Evolutionary conservation across 148 eudicot genomes (phyloP).

Genomic region (Spergularia marina): DNA sequence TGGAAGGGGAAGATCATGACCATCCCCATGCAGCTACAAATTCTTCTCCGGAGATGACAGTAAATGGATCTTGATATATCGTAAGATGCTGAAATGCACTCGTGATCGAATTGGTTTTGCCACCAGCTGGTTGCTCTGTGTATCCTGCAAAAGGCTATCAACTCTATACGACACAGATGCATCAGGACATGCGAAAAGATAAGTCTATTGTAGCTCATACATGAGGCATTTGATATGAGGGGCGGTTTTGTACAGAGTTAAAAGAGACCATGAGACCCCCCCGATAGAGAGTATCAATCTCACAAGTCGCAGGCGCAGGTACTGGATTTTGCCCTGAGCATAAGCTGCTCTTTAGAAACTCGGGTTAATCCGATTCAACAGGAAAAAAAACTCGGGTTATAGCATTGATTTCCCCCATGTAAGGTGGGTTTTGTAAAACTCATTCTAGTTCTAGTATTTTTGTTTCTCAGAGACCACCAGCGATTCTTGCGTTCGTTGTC

Average conservation of each 20-base stretch:
- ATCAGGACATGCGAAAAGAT: neutral
- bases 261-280: conserved; percentile 10
- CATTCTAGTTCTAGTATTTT: conserved; percentile 12
- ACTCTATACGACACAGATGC: neutral
- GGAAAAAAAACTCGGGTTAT: conserved; percentile 14
- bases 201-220: conserved; percentile 13
- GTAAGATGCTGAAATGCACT: neutral
- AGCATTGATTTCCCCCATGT: conserved; percentile 15
- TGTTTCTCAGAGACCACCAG: conserved; percentile 2
- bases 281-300: conserved; percentile 16
- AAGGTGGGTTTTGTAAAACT: conserved; percentile 22
- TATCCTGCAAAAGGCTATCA: neutral
- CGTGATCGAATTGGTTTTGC: neutral
- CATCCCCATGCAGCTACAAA: conserved; percentile 38
- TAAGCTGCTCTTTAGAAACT: conserved; percentile 19
- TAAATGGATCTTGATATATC: conserved; percentile 56
- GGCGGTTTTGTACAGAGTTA: conserved; percentile 32
- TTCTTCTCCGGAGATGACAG: conserved; percentile 64
- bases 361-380: conserved; percentile 6
- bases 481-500: neutral
- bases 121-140: neutral
- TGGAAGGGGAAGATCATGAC: conserved; percentile 48
- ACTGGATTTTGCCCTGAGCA: conserved; percentile 6
- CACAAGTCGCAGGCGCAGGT: neutral
- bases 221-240: conserved; percentile 4